These are phyloP conservation scores for Emmonsia crescens DNA, from an alignment of 2,329 filamentous ascomycete species.

Conservation along the genomic window DNA sequence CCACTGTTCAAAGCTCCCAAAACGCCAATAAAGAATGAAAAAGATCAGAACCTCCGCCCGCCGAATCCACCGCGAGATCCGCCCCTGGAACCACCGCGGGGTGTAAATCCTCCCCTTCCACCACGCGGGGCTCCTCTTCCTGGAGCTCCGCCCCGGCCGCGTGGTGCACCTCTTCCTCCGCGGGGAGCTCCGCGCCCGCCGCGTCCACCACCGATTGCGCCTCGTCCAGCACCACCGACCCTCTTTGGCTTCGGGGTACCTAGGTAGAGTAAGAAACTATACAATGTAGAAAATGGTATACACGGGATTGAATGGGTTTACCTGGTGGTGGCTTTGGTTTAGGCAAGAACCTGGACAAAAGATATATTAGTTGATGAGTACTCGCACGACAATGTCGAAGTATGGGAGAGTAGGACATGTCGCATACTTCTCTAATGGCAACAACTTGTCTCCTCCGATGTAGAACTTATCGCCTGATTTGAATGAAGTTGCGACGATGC, in stretches of 20 bases:
- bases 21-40: conserved; percentile 1
- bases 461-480: conserved; percentile 96
- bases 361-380: conserved; percentile 13
- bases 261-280: conserved; percentile 22
- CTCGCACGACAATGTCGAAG: conserved; percentile 3
- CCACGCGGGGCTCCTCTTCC: conserved; percentile 29
- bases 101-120: conserved; percentile 22
- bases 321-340: conserved; percentile 68
- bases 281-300: neutral
- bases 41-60: conserved; percentile 14
- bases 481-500: conserved; percentile 90
- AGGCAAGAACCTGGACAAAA: conserved; percentile 59
- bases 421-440: conserved; percentile 71
- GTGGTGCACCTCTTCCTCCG: conserved; percentile 43
- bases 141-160: conserved; percentile 43
- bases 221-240: conserved; percentile 48
- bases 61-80: conserved; percentile 24
- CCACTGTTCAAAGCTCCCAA: neutral
- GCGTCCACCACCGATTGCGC: conserved; percentile 37
- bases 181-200: conserved; percentile 36
- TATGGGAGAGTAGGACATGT: neutral
- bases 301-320: conserved; percentile 15
- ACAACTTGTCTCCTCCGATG: conserved; percentile 86
- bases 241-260: conserved; percentile 61
- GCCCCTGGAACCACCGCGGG: conserved; percentile 22